Conservation (phyloP, 2,329 filamentous ascomycete genomes). For the Neonectria faginata region DNA sequence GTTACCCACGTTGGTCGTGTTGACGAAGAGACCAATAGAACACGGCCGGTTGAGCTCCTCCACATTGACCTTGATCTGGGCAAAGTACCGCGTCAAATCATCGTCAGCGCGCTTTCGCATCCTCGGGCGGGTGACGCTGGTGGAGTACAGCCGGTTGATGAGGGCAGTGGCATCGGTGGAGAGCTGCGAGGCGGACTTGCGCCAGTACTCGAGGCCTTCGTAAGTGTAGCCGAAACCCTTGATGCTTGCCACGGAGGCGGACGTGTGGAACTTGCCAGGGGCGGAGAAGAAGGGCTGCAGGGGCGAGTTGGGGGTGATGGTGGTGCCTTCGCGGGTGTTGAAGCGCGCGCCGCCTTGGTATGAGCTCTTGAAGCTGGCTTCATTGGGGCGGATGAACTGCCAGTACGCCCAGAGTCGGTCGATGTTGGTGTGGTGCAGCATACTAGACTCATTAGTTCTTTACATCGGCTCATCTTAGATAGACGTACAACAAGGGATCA, state of each 20-base stretch:
- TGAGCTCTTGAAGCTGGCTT: conserved; percentile 50
- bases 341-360: conserved; percentile 53
- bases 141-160: conserved; percentile 52
- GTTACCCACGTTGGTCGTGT: conserved; percentile 49
- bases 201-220: conserved; percentile 52
- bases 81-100: conserved; percentile 51
- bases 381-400: conserved; percentile 56
- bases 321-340: conserved; percentile 54
- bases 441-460: conserved; percentile 38
- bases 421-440: conserved; percentile 67
- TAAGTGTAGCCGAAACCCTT: conserved; percentile 55
- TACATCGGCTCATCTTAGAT: background rate
- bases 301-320: conserved; percentile 57
- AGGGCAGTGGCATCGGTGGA: conserved; percentile 45
- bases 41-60: conserved; percentile 52
- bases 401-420: conserved; percentile 72
- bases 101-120: conserved; percentile 28
- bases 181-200: conserved; percentile 48
- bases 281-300: conserved; percentile 63
- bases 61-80: conserved; percentile 49
- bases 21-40: conserved; percentile 50
- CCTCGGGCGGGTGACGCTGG: conserved; percentile 17
- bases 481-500: conserved; percentile 58
- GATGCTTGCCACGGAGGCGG: conserved; percentile 48
- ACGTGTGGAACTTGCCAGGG: conserved; percentile 58